These are phyloP conservation scores for Rubia tinctorum DNA, from an alignment of 305 asterid species.

Conservation along the genomic window DNA sequence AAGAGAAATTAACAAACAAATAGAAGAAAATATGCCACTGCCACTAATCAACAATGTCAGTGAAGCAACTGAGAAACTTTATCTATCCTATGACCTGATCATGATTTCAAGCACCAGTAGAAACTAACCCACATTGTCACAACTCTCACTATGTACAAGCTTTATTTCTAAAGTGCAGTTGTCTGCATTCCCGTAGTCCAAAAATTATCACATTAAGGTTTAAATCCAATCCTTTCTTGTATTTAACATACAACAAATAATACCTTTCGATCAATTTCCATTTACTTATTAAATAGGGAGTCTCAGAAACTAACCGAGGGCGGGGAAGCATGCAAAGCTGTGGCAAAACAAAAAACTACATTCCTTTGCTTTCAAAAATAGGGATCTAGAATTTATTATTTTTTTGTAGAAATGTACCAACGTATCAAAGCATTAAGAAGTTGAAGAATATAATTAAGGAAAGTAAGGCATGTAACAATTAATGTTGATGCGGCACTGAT, in stretches of 20 bases:
- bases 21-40: not conserved
- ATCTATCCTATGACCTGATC: not conserved
- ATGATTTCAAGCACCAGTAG: not conserved
- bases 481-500: not conserved
- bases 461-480: not conserved
- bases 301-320: not conserved
- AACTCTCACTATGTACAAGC: not conserved
- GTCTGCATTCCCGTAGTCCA: not conserved
- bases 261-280: not conserved
- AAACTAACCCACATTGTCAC: not conserved
- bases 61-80: not conserved
- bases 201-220: not conserved
- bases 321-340: not conserved
- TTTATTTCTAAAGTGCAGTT: not conserved
- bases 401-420: not conserved
- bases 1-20: constrained; percentile 1
- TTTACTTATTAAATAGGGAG: not conserved
- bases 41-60: not conserved
- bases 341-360: not conserved
- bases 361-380: not conserved
- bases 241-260: not conserved
- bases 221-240: not conserved
- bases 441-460: not conserved
- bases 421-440: not conserved
- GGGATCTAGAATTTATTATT: not conserved